These are phyloP conservation scores for Venturia pyrina DNA, from an alignment of 2,329 filamentous ascomycete species.

Conservation along the genomic window DNA sequence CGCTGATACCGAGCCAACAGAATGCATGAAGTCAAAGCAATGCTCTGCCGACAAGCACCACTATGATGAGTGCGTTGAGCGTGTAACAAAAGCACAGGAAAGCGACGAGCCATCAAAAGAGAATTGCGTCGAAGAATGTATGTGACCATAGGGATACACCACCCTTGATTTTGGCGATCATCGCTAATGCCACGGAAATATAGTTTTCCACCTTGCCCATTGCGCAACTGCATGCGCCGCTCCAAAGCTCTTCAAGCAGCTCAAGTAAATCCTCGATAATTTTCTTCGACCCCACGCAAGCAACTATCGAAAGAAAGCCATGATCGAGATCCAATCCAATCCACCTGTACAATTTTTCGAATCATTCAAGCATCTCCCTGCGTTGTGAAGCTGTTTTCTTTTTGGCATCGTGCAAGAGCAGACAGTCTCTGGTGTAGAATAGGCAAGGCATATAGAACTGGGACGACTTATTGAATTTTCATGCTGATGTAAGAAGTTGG, in stretches of 20 bases:
- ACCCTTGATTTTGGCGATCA: slow-evolving; percentile 12
- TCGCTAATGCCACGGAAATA: background rate
- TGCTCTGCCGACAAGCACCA: slow-evolving; percentile 92
- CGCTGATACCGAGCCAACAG: slow-evolving; percentile 38
- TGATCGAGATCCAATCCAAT: background rate
- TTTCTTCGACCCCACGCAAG: background rate
- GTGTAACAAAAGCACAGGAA: slow-evolving; percentile 61
- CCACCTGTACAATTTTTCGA: slow-evolving; percentile 2
- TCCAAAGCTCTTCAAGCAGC: slow-evolving; percentile 85
- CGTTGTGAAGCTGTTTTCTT: background rate
- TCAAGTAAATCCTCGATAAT: slow-evolving; percentile 58
- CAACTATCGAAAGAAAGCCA: background rate
- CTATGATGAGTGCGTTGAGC: slow-evolving; percentile 95
- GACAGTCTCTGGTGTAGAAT: background rate
- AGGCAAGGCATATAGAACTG: slow-evolving; percentile 5
- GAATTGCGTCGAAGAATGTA: slow-evolving; percentile 99
- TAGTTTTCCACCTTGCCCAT: slow-evolving; percentile 98
- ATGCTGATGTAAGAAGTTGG: background rate
- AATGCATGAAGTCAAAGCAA: slow-evolving; percentile 77
- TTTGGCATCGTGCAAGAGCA: background rate
- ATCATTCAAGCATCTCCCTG: background rate
- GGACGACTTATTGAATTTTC: background rate
- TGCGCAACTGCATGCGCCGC: slow-evolving; percentile 89
- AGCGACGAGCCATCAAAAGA: slow-evolving; percentile 67
- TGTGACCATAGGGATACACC: slow-evolving; percentile 30